Conservation (phyloP, 1,284 basidiomycete species). For the Pseudomicrostroma phylloplanum region DNA sequence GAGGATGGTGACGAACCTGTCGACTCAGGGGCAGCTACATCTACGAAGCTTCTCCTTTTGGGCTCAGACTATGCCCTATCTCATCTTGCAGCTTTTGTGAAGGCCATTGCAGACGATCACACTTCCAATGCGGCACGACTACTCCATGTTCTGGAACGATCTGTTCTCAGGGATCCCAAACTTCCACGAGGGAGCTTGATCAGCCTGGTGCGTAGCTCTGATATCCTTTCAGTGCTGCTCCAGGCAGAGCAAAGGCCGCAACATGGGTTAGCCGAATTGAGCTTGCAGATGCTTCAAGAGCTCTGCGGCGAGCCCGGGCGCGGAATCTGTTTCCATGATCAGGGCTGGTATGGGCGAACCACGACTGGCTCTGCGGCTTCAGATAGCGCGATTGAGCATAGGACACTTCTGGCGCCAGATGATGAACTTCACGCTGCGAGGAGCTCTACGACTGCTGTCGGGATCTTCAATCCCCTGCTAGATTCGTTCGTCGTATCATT, state of each 20-base stretch:
- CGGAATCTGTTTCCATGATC: slow-evolving; percentile 80
- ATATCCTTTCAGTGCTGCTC: background rate
- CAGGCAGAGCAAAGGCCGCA: background rate
- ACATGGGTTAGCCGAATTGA: slow-evolving; percentile 4
- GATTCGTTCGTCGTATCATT: background rate
- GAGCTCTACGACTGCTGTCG: background rate
- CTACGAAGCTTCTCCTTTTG: slow-evolving; percentile 2
- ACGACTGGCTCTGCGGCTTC: background rate
- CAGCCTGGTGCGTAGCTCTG: background rate
- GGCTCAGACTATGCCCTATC: background rate
- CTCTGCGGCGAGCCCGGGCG: slow-evolving; percentile 75
- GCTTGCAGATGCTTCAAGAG: slow-evolving; percentile 39
- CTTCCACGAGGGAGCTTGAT: background rate
- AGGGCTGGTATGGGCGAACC: slow-evolving; percentile 76
- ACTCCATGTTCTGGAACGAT: slow-evolving; percentile 21
- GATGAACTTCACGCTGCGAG: too few species aligned
- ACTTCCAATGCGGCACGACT: slow-evolving; percentile 33
- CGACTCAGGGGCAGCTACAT: background rate
- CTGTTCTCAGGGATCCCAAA: background rate
- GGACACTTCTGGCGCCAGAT: too few species aligned
- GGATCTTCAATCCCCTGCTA: slow-evolving; percentile 2
- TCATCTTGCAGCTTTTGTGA: slow-evolving; percentile 28
- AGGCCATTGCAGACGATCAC: slow-evolving; percentile 32
- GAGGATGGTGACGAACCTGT: slow-evolving; percentile 28
- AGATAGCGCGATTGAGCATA: too few species aligned